Percentiles rank a stretch among this genome's conserved stretches.
These are phyloP conservation scores for Casaregolazyma lundiana DNA, from an alignment of 1,139 yeast species.

Conservation along the genomic window DNA sequence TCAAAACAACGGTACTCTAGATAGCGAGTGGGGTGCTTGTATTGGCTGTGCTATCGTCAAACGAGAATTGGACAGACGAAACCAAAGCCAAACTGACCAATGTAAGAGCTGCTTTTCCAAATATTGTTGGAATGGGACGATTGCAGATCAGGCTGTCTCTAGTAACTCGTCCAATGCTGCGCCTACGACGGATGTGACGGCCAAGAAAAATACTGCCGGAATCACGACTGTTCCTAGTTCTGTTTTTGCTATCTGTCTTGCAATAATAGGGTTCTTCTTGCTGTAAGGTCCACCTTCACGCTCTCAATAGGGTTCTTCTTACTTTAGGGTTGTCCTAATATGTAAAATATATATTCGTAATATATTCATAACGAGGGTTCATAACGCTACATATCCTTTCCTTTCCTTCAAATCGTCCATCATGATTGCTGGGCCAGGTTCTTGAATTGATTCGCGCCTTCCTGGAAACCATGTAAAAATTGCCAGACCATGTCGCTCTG, in stretches of 20 bases:
- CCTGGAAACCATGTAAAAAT: constrained; percentile 78
- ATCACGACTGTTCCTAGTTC: not conserved
- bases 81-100: constrained; percentile 59
- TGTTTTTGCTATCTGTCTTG: constrained; percentile 1
- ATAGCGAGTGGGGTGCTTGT: constrained; percentile 72
- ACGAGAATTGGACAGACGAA: constrained; percentile 70
- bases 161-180: constrained; percentile 16
- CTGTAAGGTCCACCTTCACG: no score
- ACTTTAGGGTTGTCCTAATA: not conserved
- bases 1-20: constrained; percentile 67
- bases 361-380: not conserved
- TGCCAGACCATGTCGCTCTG: constrained; percentile 64
- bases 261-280: no score
- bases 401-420: not conserved
- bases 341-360: not conserved
- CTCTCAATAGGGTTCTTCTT: no score
- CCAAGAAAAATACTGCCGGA: constrained; percentile 8
- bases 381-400: not conserved
- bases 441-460: constrained; percentile 41
- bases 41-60: constrained; percentile 86
- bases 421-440: not conserved
- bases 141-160: constrained; percentile 17
- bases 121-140: constrained; percentile 80
- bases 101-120: constrained; percentile 68
- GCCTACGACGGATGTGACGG: constrained; percentile 13